Percentiles rank a stretch among this genome's conserved stretches.
These are phyloP conservation scores for Ceratobasidium sp. DNA, from an alignment of 1,284 basidiomycete species.

Conservation along the genomic window DNA sequence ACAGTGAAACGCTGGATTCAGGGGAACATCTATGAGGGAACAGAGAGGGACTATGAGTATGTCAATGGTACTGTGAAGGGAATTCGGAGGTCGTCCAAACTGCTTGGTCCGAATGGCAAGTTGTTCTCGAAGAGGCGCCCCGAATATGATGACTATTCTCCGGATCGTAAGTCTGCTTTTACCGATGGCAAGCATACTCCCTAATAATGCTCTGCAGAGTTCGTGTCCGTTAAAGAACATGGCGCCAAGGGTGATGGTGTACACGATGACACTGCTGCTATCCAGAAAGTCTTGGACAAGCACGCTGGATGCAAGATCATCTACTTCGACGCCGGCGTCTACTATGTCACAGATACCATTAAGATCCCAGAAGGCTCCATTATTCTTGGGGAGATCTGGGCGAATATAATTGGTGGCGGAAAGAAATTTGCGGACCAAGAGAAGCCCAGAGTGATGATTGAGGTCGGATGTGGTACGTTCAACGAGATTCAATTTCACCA, in stretches of 20 bases:
- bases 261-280: conserved; percentile 79
- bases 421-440: conserved; percentile 67
- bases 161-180: conserved; percentile 58
- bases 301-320: conserved; percentile 80
- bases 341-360: conserved; percentile 78
- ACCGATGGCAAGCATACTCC: background rate
- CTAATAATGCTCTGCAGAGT: conserved; percentile 34
- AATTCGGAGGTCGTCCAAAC: conserved; percentile 66
- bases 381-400: conserved; percentile 82
- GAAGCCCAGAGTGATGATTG: conserved; percentile 69
- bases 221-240: conserved; percentile 75
- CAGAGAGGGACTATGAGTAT: conserved; percentile 61
- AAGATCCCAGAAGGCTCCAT: conserved; percentile 77
- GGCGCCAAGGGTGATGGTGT: conserved; percentile 80
- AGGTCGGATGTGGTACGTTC: conserved; percentile 63
- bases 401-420: conserved; percentile 77
- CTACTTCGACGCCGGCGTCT: conserved; percentile 68
- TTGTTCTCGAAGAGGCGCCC: conserved; percentile 77
- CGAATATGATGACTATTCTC: conserved; percentile 72
- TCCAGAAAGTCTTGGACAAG: conserved; percentile 73
- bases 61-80: conserved; percentile 65
- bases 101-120: conserved; percentile 69
- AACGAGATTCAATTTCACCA: background rate
- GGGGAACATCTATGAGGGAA: conserved; percentile 69
- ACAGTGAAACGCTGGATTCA: conserved; percentile 77